Evolutionary conservation across 164 flowering plant genomes (phyloP), one percentile per base, ranked within the genome.

Genomic region (Buxus sempervirens): DNA sequence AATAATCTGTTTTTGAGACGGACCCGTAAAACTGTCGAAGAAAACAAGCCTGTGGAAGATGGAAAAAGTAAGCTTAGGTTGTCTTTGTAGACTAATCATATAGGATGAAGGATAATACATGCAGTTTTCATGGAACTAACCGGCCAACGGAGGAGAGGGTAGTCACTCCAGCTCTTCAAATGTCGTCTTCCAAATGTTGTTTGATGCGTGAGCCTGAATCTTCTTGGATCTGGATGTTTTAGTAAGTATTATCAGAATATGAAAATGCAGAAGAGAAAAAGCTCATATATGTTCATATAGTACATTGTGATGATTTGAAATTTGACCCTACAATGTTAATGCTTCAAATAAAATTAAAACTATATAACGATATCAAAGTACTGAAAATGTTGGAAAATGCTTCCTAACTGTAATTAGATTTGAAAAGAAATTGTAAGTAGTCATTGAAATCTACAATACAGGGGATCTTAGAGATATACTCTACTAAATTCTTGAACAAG

Each of bases 181-280:
- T 85, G 92, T 42, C 87, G 71, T 59, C 67, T 82, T 12, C 81
- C 88, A 26, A 88, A 88, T 51, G 90, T 75, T 68, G 92, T 88
- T 67, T 85, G 86, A 66, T 78, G 80, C 41, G 73, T 76, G 24
- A 88, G 80, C 68, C 73, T 82, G 72, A 88, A 80, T 63, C 90
- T 85, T 60, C 84, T 42, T 16, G 92, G 90, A 79, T 88, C 90
- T 88, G 24, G 24, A 60, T 42, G 45, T 14, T 41, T 54, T 0
- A 58, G 26, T 58, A 22, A 49, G 6, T 1, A 13, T n/a, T 20
- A n/a, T 70, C 32, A 57, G 45, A 54, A 24, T 12, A 20, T 21
- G 13, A 22, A 3, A 4, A 19, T 0, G 27, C 0, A 7, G 36
- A 15, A 23, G 20, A 0, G 20, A 60, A 20, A 45, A 15, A 45